Evolutionary conservation across 2,329 filamentous ascomycete species (phyloP), one percentile per base, ranked within the genome.

Genomic region (Epichloe scottii): DNA sequence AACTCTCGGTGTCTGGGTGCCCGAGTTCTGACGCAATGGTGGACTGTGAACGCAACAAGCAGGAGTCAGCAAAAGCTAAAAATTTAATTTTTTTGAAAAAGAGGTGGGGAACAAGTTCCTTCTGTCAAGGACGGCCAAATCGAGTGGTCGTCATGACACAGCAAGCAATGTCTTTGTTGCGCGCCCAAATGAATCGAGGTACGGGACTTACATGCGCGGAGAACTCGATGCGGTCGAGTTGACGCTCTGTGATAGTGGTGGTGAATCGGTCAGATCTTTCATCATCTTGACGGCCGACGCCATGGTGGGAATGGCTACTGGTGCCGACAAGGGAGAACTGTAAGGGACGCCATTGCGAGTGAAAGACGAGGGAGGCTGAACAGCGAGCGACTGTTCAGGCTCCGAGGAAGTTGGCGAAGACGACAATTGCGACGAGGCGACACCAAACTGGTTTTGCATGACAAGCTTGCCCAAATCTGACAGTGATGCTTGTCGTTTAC

Each of bases 1-100:
- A 46, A 89, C 78, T 56, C 86, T 78, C 30, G 90, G 89, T 5
- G 90, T 95, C 26, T 83, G 82, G 48, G 75, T 77, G 53, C 85
- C 85, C 11, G 88, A 93, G 60, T 84, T 87, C 62, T 86, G 84
- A 62, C 85, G 74, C 54, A 83, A 67, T 1, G 85, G 82, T 47
- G 78, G 79, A 59, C 85, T 88, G 59, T 63, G 33, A 46, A 30
- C 10, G 26, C 26, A 11, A 30, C 26, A 30, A 30, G 26, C 26
- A 30, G 26, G 48, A 21, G 34, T 23, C 21, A 39, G 26, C 30
- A 39, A 23, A 34, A 19, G 26, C 2, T 26, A 11, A 48, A 52
- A 38, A 37, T n/a, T n/a, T n/a, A n/a, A 50, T n/a, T 17, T 8
- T 26, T 23, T 23, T 2, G 2, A 0, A 44, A 11, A 40, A 15